These are phyloP conservation scores for Amborella trichopoda DNA, from an alignment of 164 flowering plant species.

Conservation along the genomic window DNA sequence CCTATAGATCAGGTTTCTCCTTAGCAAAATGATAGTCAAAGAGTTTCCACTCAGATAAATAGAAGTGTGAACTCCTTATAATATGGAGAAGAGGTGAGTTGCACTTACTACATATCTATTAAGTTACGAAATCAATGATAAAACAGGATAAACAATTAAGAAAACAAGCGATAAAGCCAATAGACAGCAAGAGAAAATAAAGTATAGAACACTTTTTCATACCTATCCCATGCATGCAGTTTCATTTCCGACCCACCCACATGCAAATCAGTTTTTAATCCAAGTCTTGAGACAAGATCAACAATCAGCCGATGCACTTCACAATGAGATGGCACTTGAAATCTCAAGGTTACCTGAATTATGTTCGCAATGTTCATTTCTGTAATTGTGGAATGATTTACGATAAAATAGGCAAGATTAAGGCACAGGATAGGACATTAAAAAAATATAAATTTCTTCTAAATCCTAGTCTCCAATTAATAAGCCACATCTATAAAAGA, in stretches of 20 bases:
- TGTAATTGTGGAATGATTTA: no score
- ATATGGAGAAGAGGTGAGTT: no score
- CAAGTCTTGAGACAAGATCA: constrained; percentile 59
- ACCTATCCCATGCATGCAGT: constrained; percentile 94
- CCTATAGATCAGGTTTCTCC: no score
- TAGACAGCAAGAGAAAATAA: background rate
- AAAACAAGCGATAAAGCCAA: background rate
- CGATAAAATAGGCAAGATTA: no score
- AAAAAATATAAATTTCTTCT: no score
- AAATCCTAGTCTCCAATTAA: no score
- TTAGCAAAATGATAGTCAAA: no score
- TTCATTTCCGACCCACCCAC: constrained; percentile 67
- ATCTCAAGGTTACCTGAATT: constrained; percentile 56
- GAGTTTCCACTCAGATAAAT: no score
- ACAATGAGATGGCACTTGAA: constrained; percentile 65
- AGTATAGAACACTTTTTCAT: constrained; percentile 1
- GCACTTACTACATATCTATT: background rate
- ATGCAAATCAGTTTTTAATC: constrained; percentile 46
- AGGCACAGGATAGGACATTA: no score
- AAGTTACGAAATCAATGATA: background rate
- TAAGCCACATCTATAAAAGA: no score
- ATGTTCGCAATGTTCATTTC: background rate
- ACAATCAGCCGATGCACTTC: constrained; percentile 61
- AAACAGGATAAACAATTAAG: no score
- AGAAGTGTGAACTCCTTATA: no score